Conservation (phyloP, 2,329 filamentous ascomycete species). For the Chaetomiaceae sp. region DNA sequence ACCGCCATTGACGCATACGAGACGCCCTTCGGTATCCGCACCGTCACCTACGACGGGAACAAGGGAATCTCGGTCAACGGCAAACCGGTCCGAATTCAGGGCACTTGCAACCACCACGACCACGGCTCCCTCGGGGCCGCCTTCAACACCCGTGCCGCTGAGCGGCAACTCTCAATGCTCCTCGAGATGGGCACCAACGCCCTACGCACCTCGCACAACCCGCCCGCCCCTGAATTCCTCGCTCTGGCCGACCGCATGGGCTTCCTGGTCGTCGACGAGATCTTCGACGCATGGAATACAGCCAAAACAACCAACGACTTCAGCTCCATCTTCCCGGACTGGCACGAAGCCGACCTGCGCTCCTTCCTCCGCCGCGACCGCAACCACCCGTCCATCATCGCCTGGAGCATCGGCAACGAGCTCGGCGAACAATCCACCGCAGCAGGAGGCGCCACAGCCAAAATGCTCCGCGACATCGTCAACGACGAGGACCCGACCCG, state of each 20-base stretch:
- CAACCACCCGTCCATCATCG: constrained; percentile 49
- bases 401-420: constrained; percentile 53
- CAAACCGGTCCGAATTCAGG: constrained; percentile 39
- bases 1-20: constrained; percentile 36
- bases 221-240: constrained; percentile 46
- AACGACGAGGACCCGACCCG: constrained; percentile 45
- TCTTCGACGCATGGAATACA: constrained; percentile 49
- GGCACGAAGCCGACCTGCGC: constrained; percentile 49
- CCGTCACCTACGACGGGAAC: constrained; percentile 8
- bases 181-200: constrained; percentile 47
- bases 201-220: constrained; percentile 49
- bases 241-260: constrained; percentile 46
- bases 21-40: constrained; percentile 47
- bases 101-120: constrained; percentile 48
- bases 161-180: constrained; percentile 46
- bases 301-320: constrained; percentile 46
- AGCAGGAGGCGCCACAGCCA: constrained; percentile 31
- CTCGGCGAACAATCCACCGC: constrained; percentile 42
- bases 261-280: constrained; percentile 48
- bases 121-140: constrained; percentile 46
- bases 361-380: constrained; percentile 49
- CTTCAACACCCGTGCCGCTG: constrained; percentile 44
- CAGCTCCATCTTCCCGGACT: constrained; percentile 47
- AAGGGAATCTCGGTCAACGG: constrained; percentile 40
- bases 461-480: constrained; percentile 38